phyloP scores from a whole-genome alignment of 2,329 filamentous ascomycete species.

The Rhinocladiella mackenziei region DNA sequence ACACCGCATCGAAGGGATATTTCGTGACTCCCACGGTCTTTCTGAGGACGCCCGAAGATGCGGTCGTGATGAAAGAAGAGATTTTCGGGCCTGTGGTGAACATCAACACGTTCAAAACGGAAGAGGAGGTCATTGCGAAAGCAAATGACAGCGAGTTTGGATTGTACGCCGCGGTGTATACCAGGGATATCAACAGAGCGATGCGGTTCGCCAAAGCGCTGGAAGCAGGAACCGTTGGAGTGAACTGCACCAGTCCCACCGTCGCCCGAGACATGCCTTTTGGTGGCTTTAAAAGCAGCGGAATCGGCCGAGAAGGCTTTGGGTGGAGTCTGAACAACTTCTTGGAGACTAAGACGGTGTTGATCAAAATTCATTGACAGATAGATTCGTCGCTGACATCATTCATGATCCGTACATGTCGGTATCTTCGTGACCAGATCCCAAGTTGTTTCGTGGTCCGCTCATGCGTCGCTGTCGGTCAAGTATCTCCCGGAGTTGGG shows the following conservation, averaged over 20 bases:
- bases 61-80: constrained; percentile 40
- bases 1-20: constrained; percentile 34
- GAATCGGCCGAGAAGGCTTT: constrained; percentile 72
- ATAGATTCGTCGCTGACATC: too few species aligned
- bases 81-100: constrained; percentile 49
- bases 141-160: constrained; percentile 43
- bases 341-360: constrained; percentile 54
- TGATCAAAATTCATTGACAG: too few species aligned
- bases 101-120: constrained; percentile 50
- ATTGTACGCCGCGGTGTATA: constrained; percentile 51
- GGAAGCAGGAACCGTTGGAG: constrained; percentile 40
- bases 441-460: not conserved
- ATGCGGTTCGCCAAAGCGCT: constrained; percentile 25
- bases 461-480: constrained; percentile 12
- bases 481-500: constrained; percentile 23
- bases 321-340: constrained; percentile 62
- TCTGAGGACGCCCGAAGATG: constrained; percentile 33
- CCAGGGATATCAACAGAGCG: constrained; percentile 27
- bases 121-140: constrained; percentile 39
- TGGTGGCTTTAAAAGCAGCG: constrained; percentile 73
- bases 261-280: constrained; percentile 48
- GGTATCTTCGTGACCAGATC: constrained; percentile 2
- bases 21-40: constrained; percentile 41
- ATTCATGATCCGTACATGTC: constrained; percentile 16
- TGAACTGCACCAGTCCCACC: constrained; percentile 39